Base-by-base conservation (phyloP, 2,329 filamentous ascomycete genomes). In the Cytospora mali region DNA sequence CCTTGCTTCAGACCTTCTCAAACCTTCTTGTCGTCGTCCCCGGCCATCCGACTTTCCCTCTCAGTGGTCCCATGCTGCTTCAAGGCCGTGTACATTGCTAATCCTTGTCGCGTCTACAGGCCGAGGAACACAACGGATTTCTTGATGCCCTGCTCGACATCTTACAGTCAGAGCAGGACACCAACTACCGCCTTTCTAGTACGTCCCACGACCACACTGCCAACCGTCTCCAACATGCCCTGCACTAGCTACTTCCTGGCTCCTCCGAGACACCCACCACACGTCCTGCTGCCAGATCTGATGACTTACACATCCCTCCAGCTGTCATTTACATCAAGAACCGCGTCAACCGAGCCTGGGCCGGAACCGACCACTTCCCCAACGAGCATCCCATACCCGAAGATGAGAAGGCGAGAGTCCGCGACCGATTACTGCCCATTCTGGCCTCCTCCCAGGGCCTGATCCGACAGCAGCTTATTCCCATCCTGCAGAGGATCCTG, bases 301-400 rank as follows among this genome's bases (percentile, higher is more conserved):
- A 70, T 62, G 62, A 61, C 57, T 68, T 58, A 69, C 62, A 61
- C 54, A 58, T 62, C 10, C 54, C 59, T 66, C 66, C 76, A 97
- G 94, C 93, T 73, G 93, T 94, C 73, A 92, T 99, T 71, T 99
- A 98, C 79, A 87, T 98, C 75, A 99, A 99, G 81, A 98, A 99
- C 80, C 90, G 93, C 74, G 90, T 98, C 75, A 94, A 91, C 76
- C 90, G 93, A 74, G 93, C 92, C 71, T 99, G 95, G 95, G 85
- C 89, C 61, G 87, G 86, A 66, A 83, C 84, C 72, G 91, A 96
- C 68, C 90, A 94, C 68, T 88, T 84, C 73, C 85, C 88, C 66
- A 84, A 86, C 71, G 88, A 90, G 70, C 87, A 86, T 70, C 81
- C 88, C 70, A 95, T 97, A 77, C 84, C 90, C 70, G 94, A 98